Percentiles rank a stretch among this genome's conserved stretches.
Evolutionary conservation across 768 basidiomycete genomes (phyloP).

Genomic region (Suillus sp.): DNA sequence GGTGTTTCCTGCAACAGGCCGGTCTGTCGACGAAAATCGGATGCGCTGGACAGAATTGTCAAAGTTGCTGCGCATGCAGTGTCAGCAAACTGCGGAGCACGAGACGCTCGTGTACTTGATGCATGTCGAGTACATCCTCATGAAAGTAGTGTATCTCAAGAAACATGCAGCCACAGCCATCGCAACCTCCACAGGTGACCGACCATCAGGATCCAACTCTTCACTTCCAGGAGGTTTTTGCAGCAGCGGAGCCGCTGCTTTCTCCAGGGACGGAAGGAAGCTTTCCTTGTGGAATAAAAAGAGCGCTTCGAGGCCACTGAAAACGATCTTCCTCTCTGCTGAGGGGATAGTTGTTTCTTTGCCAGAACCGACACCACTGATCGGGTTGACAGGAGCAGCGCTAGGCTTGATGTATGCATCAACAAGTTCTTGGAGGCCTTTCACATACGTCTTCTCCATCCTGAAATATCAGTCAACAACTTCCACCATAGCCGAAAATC

Average conservation of each 20-base stretch:
- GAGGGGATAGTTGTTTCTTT: slow-evolving; percentile 87
- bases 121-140: slow-evolving; percentile 98
- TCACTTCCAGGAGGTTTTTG: slow-evolving; percentile 44
- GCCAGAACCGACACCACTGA: slow-evolving; percentile 67
- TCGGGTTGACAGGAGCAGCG: slow-evolving; percentile 64
- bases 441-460: slow-evolving; percentile 94
- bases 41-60: slow-evolving; percentile 90
- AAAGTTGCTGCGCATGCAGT: slow-evolving; percentile 67
- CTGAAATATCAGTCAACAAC: slow-evolving; percentile 41
- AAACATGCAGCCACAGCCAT: slow-evolving; percentile 87
- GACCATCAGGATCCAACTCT: slow-evolving; percentile 68
- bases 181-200: slow-evolving; percentile 72
- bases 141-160: slow-evolving; percentile 92
- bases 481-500: slow-evolving; percentile 8
- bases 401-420: slow-evolving; percentile 94
- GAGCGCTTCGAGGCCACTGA: slow-evolving; percentile 85
- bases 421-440: slow-evolving; percentile 89
- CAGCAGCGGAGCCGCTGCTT: slow-evolving; percentile 71
- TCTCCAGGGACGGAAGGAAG: slow-evolving; percentile 89
- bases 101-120: slow-evolving; percentile 61
- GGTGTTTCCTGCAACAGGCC: slow-evolving; percentile 39
- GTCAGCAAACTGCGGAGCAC: slow-evolving; percentile 19
- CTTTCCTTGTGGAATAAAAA: slow-evolving; percentile 92
- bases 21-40: slow-evolving; percentile 79
- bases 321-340: slow-evolving; percentile 87